phyloP scores from a whole-genome alignment of 768 basidiomycete species.

The Russula dissimulans region DNA sequence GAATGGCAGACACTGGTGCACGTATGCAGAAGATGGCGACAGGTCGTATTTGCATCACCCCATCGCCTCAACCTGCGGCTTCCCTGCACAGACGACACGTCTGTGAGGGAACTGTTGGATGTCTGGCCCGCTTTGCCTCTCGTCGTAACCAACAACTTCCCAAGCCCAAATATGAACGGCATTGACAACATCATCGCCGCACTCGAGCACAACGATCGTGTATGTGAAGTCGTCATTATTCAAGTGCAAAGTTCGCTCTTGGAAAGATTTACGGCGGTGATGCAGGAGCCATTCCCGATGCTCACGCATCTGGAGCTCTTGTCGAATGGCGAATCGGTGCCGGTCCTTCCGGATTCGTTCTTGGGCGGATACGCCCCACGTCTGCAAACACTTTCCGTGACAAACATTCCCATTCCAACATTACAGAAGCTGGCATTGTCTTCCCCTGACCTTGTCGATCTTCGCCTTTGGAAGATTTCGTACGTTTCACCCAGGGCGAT shows the following conservation, averaged over 20 bases:
- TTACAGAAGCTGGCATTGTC: background rate
- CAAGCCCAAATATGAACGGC: too few relatives aligned
- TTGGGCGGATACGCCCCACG: background rate
- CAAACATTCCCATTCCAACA: background rate
- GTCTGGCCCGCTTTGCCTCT: background rate
- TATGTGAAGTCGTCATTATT: background rate
- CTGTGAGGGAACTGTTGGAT: background rate
- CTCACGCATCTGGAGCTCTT: background rate
- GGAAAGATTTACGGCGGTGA: background rate
- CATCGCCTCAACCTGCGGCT: background rate
- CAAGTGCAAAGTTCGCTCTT: background rate
- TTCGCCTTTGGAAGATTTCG: background rate
- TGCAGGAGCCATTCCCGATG: background rate
- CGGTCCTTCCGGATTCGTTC: too few relatives aligned
- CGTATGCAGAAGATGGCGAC: background rate
- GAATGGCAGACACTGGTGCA: background rate
- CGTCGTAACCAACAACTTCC: background rate
- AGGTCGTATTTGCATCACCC: background rate
- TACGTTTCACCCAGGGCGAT: background rate
- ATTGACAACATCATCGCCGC: background rate
- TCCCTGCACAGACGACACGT: background rate
- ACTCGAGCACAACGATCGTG: background rate
- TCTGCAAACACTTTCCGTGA: background rate
- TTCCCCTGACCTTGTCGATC: background rate
- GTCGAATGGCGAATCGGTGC: too few relatives aligned